phyloP scores from a whole-genome alignment of 148 eudicot genomes.

The Vaccinium macrocarpon region DNA sequence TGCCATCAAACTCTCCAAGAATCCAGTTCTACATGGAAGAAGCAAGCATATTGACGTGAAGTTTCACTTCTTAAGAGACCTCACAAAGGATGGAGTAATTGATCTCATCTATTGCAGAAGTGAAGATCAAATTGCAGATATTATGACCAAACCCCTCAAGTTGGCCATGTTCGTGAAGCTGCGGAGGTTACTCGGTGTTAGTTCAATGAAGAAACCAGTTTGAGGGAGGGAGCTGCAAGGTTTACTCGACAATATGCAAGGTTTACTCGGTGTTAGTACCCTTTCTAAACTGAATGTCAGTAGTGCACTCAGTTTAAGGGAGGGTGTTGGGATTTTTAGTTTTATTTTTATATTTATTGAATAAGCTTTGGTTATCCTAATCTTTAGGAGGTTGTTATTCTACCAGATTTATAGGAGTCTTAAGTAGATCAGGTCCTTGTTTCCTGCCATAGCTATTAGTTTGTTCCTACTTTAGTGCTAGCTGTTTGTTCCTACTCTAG shows the following conservation, averaged over 20 bases:
- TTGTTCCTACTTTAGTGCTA: too few species aligned
- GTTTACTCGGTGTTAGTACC: neutral
- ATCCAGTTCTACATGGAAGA: neutral
- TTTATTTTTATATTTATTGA: too few species aligned
- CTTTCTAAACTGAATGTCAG: neutral
- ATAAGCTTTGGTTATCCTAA: too few species aligned
- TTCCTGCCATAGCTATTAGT: too few species aligned
- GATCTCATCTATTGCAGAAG: neutral
- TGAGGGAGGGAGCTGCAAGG: too few species aligned
- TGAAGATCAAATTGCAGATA: neutral
- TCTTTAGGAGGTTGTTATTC: too few species aligned
- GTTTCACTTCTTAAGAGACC: neutral
- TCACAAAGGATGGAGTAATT: neutral
- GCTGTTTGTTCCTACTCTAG: too few species aligned
- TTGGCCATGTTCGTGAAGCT: neutral
- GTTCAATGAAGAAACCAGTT: too few species aligned
- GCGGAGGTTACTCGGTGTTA: neutral
- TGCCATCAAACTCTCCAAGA: neutral
- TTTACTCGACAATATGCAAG: too few species aligned
- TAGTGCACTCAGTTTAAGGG: neutral
- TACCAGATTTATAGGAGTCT: too few species aligned
- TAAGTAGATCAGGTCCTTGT: too few species aligned
- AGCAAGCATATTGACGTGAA: neutral
- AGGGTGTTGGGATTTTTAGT: neutral
- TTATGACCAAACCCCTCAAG: neutral